Evolutionary conservation across 2,329 filamentous ascomycete species (phyloP).

Genomic region (Periconia sp.): DNA sequence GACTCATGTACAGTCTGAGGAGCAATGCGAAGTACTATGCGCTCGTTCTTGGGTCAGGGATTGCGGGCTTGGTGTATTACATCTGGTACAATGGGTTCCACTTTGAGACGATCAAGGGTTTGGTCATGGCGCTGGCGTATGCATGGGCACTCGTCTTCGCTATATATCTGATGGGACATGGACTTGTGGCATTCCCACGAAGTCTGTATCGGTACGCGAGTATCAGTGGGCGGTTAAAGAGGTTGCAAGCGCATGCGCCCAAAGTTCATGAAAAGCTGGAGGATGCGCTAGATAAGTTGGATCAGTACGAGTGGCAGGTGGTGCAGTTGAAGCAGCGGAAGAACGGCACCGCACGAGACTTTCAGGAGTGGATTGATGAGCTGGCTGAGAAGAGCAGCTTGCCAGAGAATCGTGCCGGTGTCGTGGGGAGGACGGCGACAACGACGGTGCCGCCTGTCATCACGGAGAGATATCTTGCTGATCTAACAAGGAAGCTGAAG

Average conservation of each 20-base stretch:
- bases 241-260: slow-evolving; percentile 80
- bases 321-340: slow-evolving; percentile 80
- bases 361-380: slow-evolving; percentile 96
- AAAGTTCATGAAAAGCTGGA: slow-evolving; percentile 85
- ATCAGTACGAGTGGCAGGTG: slow-evolving; percentile 82
- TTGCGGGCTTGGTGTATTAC: slow-evolving; percentile 81
- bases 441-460: slow-evolving; percentile 76
- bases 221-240: slow-evolving; percentile 73
- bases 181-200: slow-evolving; percentile 87
- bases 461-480: slow-evolving; percentile 90
- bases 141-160: slow-evolving; percentile 90
- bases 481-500: slow-evolving; percentile 81
- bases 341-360: slow-evolving; percentile 74
- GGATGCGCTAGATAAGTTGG: slow-evolving; percentile 79
- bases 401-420: slow-evolving; percentile 61
- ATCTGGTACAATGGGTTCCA: slow-evolving; percentile 78
- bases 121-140: slow-evolving; percentile 93
- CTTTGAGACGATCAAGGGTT: slow-evolving; percentile 75
- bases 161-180: slow-evolving; percentile 98
- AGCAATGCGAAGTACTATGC: slow-evolving; percentile 89
- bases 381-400: slow-evolving; percentile 77
- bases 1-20: slow-evolving; percentile 82
- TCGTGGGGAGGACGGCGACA: slow-evolving; percentile 34
- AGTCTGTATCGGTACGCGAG: slow-evolving; percentile 80
- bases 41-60: slow-evolving; percentile 73